phyloP scores from a whole-genome alignment of 1,284 basidiomycete genomes.

The Cryptococcus maquisensis region DNA sequence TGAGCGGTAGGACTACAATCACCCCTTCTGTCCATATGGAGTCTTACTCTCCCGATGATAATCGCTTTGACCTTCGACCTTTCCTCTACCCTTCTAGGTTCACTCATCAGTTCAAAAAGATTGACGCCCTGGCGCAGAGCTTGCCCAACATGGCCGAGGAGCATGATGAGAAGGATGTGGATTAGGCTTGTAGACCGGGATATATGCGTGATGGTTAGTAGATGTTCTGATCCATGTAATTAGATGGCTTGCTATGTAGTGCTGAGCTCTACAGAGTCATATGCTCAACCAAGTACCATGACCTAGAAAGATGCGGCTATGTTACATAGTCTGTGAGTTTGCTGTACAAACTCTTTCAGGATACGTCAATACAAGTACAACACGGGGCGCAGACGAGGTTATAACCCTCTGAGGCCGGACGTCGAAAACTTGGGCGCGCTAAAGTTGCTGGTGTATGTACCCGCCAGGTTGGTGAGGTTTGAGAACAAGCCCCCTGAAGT shows the following conservation, averaged over 20 bases:
- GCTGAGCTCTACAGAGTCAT: no score
- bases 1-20: constrained; percentile 64
- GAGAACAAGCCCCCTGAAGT: constrained; percentile 35
- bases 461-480: constrained; percentile 34
- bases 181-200: neutral
- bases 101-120: constrained; percentile 93
- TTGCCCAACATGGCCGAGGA: constrained; percentile 66
- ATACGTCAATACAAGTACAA: no score
- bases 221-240: neutral
- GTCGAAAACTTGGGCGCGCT: constrained; percentile 6
- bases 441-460: constrained; percentile 32
- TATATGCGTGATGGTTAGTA: neutral
- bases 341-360: no score
- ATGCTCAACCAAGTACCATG: no score
- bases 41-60: constrained; percentile 94
- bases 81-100: constrained; percentile 94
- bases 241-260: neutral
- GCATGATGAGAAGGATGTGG: constrained; percentile 48
- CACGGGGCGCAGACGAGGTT: neutral
- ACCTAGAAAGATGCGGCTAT: no score
- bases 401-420: constrained; percentile 1
- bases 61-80: constrained; percentile 90
- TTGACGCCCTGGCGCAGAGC: constrained; percentile 72
- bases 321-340: no score
- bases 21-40: constrained; percentile 97